These are phyloP conservation scores for Debaryomyces fabryi DNA, from an alignment of 1,139 yeast species.

Conservation along the genomic window DNA sequence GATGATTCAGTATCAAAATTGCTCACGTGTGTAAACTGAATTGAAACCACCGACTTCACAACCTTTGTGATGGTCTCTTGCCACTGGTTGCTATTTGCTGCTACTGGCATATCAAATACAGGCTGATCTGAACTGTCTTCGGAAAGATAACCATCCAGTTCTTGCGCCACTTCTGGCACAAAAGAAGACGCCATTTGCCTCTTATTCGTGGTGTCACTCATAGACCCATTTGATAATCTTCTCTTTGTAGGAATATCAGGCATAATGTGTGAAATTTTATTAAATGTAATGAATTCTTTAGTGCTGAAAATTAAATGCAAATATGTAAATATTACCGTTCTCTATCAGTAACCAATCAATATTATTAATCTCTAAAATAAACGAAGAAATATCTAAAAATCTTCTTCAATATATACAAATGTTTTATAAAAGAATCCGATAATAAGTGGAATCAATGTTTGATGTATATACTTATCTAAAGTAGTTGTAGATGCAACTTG, in stretches of 20 bases:
- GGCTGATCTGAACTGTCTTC: conserved; percentile 18
- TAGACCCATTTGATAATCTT: conserved; percentile 16
- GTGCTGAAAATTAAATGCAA: conserved; percentile 2
- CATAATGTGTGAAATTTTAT: conserved; percentile 9
- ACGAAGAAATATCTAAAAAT: background rate
- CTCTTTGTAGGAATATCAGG: conserved; percentile 18
- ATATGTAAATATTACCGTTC: background rate
- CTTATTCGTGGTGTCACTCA: conserved; percentile 16
- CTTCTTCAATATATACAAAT: background rate
- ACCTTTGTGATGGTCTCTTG: conserved; percentile 80
- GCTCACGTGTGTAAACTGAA: conserved; percentile 85
- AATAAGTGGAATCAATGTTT: background rate
- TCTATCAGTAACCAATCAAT: background rate
- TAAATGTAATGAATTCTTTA: background rate
- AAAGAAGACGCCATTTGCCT: conserved; percentile 2
- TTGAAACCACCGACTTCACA: conserved; percentile 84
- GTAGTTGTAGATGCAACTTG: conserved; percentile 6
- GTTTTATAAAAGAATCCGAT: background rate
- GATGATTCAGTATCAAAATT: conserved; percentile 87
- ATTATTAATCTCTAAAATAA: background rate
- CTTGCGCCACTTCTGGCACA: conserved; percentile 9
- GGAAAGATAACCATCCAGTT: conserved; percentile 19
- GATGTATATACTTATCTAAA: conserved; percentile 5
- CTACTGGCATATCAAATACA: conserved; percentile 17
- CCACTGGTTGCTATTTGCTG: conserved; percentile 49